Conservation (phyloP, 768 basidiomycete genomes). For the Lentinula guzmanii region DNA sequence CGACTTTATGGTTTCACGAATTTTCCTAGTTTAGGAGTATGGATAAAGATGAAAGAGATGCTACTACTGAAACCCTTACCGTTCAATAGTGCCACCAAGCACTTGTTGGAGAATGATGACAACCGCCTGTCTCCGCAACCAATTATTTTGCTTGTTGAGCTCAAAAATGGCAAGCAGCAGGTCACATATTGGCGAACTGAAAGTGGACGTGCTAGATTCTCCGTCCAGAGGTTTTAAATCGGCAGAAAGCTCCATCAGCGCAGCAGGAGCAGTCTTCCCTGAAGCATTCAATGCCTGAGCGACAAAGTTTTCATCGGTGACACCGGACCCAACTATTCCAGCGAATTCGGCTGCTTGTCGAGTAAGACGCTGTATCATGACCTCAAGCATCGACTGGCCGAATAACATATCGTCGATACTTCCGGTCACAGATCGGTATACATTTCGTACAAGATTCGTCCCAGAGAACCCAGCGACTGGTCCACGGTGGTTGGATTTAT, state of each 20-base stretch:
- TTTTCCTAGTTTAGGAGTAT: conserved; percentile 51
- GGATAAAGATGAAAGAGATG: background rate
- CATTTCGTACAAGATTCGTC: conserved; percentile 72
- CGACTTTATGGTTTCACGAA: conserved; percentile 69
- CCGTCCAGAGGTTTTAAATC: conserved; percentile 80
- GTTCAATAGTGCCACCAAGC: conserved; percentile 91
- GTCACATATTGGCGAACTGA: conserved; percentile 93
- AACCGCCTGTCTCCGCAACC: conserved; percentile 92
- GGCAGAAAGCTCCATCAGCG: conserved; percentile 66
- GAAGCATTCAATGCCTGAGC: conserved; percentile 71
- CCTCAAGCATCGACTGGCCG: conserved; percentile 92
- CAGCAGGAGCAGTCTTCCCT: conserved; percentile 58
- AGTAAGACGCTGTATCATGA: conserved; percentile 87
- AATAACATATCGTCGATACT: conserved; percentile 98
- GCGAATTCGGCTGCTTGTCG: conserved; percentile 87
- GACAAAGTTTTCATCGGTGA: conserved; percentile 82
- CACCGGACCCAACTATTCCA: conserved; percentile 71
- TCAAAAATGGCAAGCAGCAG: conserved; percentile 91
- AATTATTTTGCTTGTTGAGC: conserved; percentile 93
- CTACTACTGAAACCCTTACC: conserved; percentile 42
- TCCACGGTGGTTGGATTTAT: conserved; percentile 31
- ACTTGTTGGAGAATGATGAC: conserved; percentile 96
- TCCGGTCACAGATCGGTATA: conserved; percentile 89
- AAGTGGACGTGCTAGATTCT: conserved; percentile 83
- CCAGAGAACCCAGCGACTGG: conserved; percentile 50